phyloP scores from a whole-genome alignment of 1,284 basidiomycete genomes.

The Pascua sp. region DNA sequence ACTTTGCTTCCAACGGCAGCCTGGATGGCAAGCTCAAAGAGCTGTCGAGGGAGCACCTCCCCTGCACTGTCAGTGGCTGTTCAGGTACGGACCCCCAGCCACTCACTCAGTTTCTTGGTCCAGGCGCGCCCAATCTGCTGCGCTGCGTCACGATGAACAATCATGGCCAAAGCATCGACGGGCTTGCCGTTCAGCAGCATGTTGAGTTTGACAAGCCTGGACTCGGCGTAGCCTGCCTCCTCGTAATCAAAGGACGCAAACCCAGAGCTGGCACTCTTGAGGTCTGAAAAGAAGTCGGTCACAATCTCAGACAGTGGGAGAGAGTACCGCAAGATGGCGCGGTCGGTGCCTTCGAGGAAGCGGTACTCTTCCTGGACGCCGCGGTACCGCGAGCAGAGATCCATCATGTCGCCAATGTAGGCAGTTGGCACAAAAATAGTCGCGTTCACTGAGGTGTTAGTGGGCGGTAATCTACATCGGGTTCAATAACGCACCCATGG shows the following conservation, averaged over 20 bases:
- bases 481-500: conserved; percentile 51
- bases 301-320: conserved; percentile 85
- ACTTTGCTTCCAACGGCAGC: conserved; percentile 73
- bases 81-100: not conserved
- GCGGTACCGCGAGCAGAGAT: conserved; percentile 74
- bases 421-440: conserved; percentile 66
- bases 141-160: conserved; percentile 69
- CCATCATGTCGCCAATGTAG: conserved; percentile 88
- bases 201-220: conserved; percentile 80
- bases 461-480: conserved; percentile 17
- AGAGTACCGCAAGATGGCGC: conserved; percentile 73
- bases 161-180: conserved; percentile 86
- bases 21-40: conserved; percentile 92
- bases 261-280: conserved; percentile 78
- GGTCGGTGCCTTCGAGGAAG: conserved; percentile 62
- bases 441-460: conserved; percentile 57
- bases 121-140: conserved; percentile 70
- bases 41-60: conserved; percentile 84
- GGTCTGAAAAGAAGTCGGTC: conserved; percentile 85
- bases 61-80: conserved; percentile 52
- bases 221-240: conserved; percentile 76
- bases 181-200: conserved; percentile 82
- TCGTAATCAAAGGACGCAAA: conserved; percentile 95
- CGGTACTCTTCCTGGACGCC: conserved; percentile 73
- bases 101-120: conserved; percentile 83